Base-by-base conservation (phyloP, 805 yeast genomes). In the Spathaspora sp. region DNA sequence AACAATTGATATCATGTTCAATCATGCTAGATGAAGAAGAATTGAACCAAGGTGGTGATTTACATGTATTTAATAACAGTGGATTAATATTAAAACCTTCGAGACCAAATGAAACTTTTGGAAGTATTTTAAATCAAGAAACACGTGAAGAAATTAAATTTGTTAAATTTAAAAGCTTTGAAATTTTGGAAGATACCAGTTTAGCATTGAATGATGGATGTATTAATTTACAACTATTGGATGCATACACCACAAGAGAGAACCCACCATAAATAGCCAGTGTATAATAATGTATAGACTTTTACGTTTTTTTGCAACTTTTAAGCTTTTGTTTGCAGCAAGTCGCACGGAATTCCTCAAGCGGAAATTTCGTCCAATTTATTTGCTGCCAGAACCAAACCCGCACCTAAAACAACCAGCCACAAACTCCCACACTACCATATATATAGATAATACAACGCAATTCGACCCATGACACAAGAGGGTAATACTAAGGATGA, bases 221-320 rank as follows among this genome's bases (percentile, higher is more conserved):
- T 47, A 60, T 71, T 26, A 68, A 68, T 54, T 59, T 75, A 14
- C 75, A 69, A 57, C 57, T 72, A 31, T 71, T 75, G 46, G 77
- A 72, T 50, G 75, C 77, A 0, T 74, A 67, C 55, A 65, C 70
- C 18, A 73, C 75, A 1, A 66, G 62, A 50, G 78, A 74, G 55
- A 75, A 75, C 47, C 77, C 76, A 1, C 66, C 72, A 29, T 53
- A 26, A 19, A 11, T 10, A 26, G 20, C n/a, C 2, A 10, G 43
- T 40, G 11, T 40, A 40, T 9, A 10, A 9, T 9, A 29, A 29
- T 35, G 14, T 31, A 31, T 31, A 31, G 35, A 31, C n/a, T 11
- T 5, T 10, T 31, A 31, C 35, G 3, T 31, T 31, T 31, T 11
- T 14, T 14, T 31, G 35, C n/a, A 11, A 31, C n/a, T 31, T 10